These are phyloP conservation scores for Irpex sp. DNA, from an alignment of 1,284 basidiomycete species.

Conservation along the genomic window DNA sequence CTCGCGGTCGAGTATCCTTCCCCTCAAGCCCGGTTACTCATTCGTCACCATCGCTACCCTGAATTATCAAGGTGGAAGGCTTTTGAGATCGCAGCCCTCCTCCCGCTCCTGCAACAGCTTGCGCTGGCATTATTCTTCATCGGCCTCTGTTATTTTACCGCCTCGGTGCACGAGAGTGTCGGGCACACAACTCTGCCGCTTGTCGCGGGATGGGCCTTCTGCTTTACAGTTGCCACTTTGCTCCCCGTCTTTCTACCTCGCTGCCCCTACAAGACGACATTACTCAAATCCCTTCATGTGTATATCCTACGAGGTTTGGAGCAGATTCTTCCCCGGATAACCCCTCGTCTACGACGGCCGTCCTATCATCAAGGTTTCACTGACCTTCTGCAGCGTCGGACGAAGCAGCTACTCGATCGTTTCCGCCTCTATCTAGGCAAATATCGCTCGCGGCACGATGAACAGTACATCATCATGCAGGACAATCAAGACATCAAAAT, in stretches of 20 bases:
- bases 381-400: not conserved
- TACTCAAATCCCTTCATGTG: not conserved
- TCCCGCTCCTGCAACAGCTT: constrained; percentile 6
- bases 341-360: too few relatives aligned
- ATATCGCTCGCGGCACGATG: too few relatives aligned
- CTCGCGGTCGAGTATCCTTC: not conserved
- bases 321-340: too few relatives aligned
- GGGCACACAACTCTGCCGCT: not conserved
- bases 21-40: not conserved
- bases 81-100: constrained; percentile 5
- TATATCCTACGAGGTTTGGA: not conserved
- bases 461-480: too few relatives aligned
- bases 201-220: constrained; percentile 1
- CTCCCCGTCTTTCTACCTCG: not conserved
- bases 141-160: constrained; percentile 6
- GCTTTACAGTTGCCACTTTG: not conserved
- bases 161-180: not conserved
- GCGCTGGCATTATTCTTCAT: constrained; percentile 8
- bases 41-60: constrained; percentile 3
- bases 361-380: not conserved
- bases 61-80: constrained; percentile 5
- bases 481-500: not conserved
- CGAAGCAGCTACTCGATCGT: not conserved
- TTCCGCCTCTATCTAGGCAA: not conserved
- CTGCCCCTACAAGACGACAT: constrained; percentile 4